These are phyloP conservation scores for Podaxis rugospora DNA, from an alignment of 768 basidiomycete genomes.

Conservation along the genomic window DNA sequence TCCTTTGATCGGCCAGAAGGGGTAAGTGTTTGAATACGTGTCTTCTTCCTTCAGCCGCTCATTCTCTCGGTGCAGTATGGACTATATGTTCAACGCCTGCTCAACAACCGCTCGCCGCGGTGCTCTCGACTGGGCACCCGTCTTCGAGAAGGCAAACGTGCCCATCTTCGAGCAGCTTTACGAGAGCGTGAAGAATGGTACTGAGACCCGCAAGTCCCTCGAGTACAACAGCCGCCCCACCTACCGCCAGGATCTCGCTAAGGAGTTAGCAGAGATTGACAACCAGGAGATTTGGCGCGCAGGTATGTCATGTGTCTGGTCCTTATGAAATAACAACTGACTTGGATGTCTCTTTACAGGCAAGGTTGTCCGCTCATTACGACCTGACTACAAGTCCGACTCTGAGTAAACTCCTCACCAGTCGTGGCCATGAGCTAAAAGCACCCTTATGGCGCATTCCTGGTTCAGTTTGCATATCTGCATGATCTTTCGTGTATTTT, in stretches of 20 bases:
- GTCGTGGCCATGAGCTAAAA: neutral
- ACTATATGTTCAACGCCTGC: constrained; percentile 99
- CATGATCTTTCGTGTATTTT: neutral
- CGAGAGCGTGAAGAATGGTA: constrained; percentile 90
- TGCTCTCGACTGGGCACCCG: constrained; percentile 97
- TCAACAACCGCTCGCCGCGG: constrained; percentile 99
- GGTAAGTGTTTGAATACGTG: constrained; percentile 41
- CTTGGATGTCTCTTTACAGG: constrained; percentile 34
- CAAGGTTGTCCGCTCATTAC: constrained; percentile 86
- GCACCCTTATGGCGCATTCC: neutral
- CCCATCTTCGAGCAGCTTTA: constrained; percentile 96
- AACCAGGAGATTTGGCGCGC: constrained; percentile 99
- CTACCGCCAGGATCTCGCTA: constrained; percentile 89
- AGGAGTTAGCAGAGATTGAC: constrained; percentile 92
- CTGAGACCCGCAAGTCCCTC: constrained; percentile 94
- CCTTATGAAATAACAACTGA: neutral
- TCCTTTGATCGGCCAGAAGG: constrained; percentile 93
- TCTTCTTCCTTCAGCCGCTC: neutral
- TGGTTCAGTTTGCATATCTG: neutral
- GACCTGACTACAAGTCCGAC: constrained; percentile 79
- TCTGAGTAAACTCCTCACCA: constrained; percentile 28
- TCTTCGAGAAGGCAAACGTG: constrained; percentile 91
- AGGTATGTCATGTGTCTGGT: constrained; percentile 39
- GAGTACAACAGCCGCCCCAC: constrained; percentile 93
- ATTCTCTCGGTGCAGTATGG: constrained; percentile 59